Conservation (phyloP, 345 rosid species). For the Salix brachista region DNA sequence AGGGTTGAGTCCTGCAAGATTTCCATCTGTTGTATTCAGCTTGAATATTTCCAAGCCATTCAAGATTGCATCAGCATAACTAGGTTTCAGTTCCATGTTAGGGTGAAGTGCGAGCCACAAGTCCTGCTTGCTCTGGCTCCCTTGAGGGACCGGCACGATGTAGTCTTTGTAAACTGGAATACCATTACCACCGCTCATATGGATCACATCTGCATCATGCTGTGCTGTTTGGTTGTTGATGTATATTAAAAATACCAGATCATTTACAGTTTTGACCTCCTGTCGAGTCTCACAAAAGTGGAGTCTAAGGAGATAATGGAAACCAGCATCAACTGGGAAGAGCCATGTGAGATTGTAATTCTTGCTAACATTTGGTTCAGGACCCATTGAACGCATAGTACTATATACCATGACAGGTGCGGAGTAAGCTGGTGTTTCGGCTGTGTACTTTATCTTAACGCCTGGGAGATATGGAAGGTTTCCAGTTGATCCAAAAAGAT, state of each 20-base stretch:
- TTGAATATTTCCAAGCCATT: constrained; percentile 27
- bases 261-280: too few species aligned
- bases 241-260: too few species aligned
- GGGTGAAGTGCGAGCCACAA: constrained; percentile 19
- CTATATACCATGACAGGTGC: not conserved
- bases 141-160: not conserved
- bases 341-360: not conserved
- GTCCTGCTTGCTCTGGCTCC: not conserved
- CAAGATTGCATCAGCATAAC: constrained; percentile 6
- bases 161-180: constrained; percentile 15
- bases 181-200: not conserved
- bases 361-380: not conserved
- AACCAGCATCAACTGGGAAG: not conserved
- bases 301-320: not conserved
- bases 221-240: constrained; percentile 3
- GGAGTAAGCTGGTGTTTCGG: not conserved
- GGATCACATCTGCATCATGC: not conserved
- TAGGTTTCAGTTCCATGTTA: accelerated
- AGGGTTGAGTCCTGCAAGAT: constrained; percentile 3
- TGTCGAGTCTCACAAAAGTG: not conserved
- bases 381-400: not conserved
- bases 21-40: constrained; percentile 10
- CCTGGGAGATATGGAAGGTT: not conserved
- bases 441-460: not conserved
- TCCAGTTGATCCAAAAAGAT: not conserved